These are phyloP conservation scores for Centella asiatica DNA, from an alignment of 129 eudicot genomes.

Conservation along the genomic window DNA sequence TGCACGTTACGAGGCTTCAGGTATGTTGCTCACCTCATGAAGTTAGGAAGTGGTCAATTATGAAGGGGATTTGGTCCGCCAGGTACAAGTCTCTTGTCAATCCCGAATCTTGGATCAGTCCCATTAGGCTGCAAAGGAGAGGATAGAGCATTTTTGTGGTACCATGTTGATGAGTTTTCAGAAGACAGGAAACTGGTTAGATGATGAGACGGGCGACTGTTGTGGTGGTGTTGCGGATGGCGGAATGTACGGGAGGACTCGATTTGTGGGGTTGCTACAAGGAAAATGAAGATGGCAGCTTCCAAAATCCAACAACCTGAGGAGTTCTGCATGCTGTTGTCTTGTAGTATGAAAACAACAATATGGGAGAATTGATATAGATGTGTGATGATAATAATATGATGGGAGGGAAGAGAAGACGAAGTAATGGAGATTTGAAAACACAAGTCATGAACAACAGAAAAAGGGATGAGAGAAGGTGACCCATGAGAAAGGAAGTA, in stretches of 20 bases:
- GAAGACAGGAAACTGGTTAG: slow-evolving; percentile 8
- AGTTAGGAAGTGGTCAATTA: slow-evolving; percentile 25
- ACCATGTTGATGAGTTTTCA: slow-evolving; percentile 4
- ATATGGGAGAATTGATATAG: not conserved
- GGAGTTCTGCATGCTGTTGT: slow-evolving; percentile 29
- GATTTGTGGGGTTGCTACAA: slow-evolving; percentile 19
- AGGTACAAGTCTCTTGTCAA: slow-evolving; percentile 57
- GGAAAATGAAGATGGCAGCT: slow-evolving; percentile 20
- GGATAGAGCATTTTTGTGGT: slow-evolving; percentile 12
- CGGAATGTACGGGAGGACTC: slow-evolving; percentile 3
- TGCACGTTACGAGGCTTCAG: not conserved
- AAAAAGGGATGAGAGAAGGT: slow-evolving; percentile 15
- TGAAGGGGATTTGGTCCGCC: slow-evolving; percentile 78
- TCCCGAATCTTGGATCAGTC: slow-evolving; percentile 31
- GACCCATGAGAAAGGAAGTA: slow-evolving; percentile 20
- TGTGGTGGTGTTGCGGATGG: slow-evolving; percentile 15
- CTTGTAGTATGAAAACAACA: not conserved
- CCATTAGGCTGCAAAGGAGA: slow-evolving; percentile 25
- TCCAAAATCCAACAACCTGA: slow-evolving; percentile 20
- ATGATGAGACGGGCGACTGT: slow-evolving; percentile 5
- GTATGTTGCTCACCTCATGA: not conserved
- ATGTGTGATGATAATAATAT: not conserved
- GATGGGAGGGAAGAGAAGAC: no score
- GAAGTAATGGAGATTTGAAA: not conserved
- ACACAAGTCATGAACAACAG: not conserved